A percentile compares a stretch with the other conserved stretches of the same genome.
Evolutionary conservation across 768 basidiomycete genomes (phyloP).

Genomic region (Xerocomus potaroensis): DNA sequence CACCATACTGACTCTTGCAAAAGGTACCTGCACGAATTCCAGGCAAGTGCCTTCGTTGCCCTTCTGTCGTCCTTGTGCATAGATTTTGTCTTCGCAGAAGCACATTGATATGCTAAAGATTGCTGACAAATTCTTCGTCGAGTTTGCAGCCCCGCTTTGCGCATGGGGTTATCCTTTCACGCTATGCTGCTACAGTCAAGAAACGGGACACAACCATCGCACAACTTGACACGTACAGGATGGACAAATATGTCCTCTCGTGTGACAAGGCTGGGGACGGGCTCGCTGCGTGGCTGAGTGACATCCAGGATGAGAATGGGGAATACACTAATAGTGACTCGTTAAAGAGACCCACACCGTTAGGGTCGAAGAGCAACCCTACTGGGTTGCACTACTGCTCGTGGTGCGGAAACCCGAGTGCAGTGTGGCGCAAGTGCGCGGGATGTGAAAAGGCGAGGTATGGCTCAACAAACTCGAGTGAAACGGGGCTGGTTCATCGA

Average conservation of each 20-base stretch:
- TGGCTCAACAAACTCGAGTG: background rate
- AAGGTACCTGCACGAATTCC: constrained; percentile 44
- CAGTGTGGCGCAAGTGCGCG: constrained; percentile 46
- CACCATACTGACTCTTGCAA: constrained; percentile 46
- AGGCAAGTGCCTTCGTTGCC: constrained; percentile 33
- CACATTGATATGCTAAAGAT: constrained; percentile 40
- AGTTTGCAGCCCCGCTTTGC: constrained; percentile 50
- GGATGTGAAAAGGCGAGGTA: constrained; percentile 39
- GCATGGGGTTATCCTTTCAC: constrained; percentile 44
- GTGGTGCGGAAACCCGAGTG: constrained; percentile 59
- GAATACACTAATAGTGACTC: constrained; percentile 16
- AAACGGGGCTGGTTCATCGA: constrained; percentile 12
- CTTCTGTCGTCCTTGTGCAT: background rate
- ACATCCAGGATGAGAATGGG: constrained; percentile 36
- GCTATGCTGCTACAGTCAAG: constrained; percentile 40
- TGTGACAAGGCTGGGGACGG: constrained; percentile 48
- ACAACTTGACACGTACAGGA: constrained; percentile 28
- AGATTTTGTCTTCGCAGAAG: constrained; percentile 22
- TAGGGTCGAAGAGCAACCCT: constrained; percentile 33
- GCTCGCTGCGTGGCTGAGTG: constrained; percentile 50
- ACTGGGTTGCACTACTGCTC: constrained; percentile 55
- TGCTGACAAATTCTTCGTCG: constrained; percentile 50
- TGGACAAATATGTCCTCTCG: constrained; percentile 23
- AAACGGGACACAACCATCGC: constrained; percentile 46
- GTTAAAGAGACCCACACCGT: constrained; percentile 28